Evolutionary conservation across 2,329 filamentous ascomycete genomes (phyloP), one percentile per base, ranked within the genome.

Genomic region (Macrophomina tecta): DNA sequence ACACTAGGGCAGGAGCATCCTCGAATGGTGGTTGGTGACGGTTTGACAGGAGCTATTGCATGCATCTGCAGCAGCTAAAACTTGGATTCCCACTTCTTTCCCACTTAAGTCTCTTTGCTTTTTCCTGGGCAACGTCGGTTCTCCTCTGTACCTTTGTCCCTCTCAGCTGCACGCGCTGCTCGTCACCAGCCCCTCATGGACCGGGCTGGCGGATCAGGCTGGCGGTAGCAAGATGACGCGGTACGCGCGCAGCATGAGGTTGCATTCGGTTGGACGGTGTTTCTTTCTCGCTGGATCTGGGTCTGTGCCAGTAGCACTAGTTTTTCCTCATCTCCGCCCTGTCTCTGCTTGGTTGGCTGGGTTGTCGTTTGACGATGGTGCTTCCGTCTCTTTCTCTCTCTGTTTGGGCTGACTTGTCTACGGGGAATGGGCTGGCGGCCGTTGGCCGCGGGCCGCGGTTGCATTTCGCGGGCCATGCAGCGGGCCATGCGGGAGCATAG

Each of bases 1-100:
- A 62, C 58, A 30, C 58, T 14, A 38, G 11, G 58, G 32, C 58
- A 62, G 58, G 32, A 48, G 56, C 23, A 28, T 60, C 38, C 23
- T 4, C 23, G 40, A 28, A 5, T 8, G 55, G 6, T 61, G 32
- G 30, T 4, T 12, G 56, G 56, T 38, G 56, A 61, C 42, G 56
- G 56, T 61, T 48, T 61, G 45, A 62, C 58, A 62, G 58, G 58
- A 62, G 58, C 45, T 62, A 51, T 49, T 49, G 58, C 58, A 62
- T 51, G 58, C 58, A 62, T 55, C 58, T 23, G 58, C 58, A 62
- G 58, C 58, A 62, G 38, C 32, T 49, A 49, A 62, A 62, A 62
- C 58, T 62, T 62, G 40, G 58, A 30, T 40, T 55, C 48, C 36
- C 49, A 23, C 62, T 64, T 64, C 36, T 53, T 55, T n/a, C 42